Evolutionary conservation across 768 basidiomycete genomes (phyloP).

Genomic region (Plicaturopsis crispa): DNA sequence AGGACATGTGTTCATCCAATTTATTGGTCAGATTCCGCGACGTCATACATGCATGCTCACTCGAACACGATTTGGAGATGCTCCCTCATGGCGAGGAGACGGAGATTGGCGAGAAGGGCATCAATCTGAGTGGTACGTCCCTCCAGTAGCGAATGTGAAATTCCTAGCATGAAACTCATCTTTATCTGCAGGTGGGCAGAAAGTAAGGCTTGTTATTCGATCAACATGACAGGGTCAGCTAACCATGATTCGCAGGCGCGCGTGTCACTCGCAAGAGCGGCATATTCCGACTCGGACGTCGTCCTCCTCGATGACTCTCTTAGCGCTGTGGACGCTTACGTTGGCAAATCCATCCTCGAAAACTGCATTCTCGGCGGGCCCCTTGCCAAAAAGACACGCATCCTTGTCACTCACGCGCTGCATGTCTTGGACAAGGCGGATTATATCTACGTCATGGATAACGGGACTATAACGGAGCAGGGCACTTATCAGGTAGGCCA

Average conservation of each 20-base stretch:
- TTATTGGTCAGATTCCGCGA: conserved; percentile 36
- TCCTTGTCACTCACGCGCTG: conserved; percentile 56
- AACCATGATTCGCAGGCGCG: conserved; percentile 40
- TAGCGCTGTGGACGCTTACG: conserved; percentile 72
- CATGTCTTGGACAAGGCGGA: conserved; percentile 53
- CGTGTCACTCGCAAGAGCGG: conserved; percentile 70
- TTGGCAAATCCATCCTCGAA: conserved; percentile 59
- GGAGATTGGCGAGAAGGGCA: conserved; percentile 74
- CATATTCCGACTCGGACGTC: conserved; percentile 66
- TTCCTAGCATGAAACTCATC: background rate
- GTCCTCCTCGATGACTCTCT: conserved; percentile 80
- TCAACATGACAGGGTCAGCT: too few relatives aligned
- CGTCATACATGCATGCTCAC: conserved; percentile 56
- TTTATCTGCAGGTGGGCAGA: conserved; percentile 23
- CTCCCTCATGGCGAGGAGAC: conserved; percentile 64
- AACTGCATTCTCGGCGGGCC: conserved; percentile 51
- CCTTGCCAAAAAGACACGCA: conserved; percentile 43
- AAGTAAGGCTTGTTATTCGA: too few relatives aligned
- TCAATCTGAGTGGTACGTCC: conserved; percentile 51
- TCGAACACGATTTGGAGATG: conserved; percentile 65
- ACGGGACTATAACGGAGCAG: conserved; percentile 51
- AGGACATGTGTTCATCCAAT: background rate
- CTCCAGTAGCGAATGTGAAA: background rate
- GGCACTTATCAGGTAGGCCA: conserved; percentile 47
- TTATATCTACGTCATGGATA: conserved; percentile 57